Base-by-base conservation (phyloP, 352 stramenopile species). In the Phytopythium ostracodes region DNA sequence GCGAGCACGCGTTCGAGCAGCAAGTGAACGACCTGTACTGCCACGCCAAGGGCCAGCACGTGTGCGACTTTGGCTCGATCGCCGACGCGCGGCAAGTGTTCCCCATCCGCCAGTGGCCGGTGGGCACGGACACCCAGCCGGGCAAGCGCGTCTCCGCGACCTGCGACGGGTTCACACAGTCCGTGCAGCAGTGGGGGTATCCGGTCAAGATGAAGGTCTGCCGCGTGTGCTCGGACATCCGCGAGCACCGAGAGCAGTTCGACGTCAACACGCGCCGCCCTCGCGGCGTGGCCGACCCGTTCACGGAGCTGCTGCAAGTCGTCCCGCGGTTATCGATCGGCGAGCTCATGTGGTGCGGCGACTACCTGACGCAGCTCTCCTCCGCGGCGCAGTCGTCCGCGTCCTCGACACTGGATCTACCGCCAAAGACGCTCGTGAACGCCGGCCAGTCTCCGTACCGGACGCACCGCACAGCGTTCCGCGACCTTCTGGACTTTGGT, bases 131-230 rank as follows among this genome's bases (percentile, higher is more conserved):
- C 50, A 72, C 59, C 2, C 65, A 72, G n/a, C 73, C 73, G 1
- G 71, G 73, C 12, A 62, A 68, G 27, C 51, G 54, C 17, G 67
- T 84, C 17, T 59, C 56, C 11, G 72, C 71, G 2, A 67, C 59
- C 12, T 81, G 75, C 43, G 71, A 84, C 40, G 64, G 73, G 10
- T 81, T 80, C 55, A 62, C 79, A 31, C 63, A 73, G 43, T 62
- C 63, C 27, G 72, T 83, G 57, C 73, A 70, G 17, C 71, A 72
- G 52, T 81, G 73, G 75, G 75, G 59, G 12, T 84, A 81, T 42
- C 75, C 77, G 31, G 64, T 54, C 66, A 84, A 81, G 60, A 84
- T 84, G 73, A 49, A 79, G 64, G 56, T 84, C 38, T 84, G 75
- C 55, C 65, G 66, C 29, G 55, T 81, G 2, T 84, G 75, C 51